Evolutionary conservation across 1,284 basidiomycete species (phyloP), one percentile per base, ranked within the genome.

Genomic region (Cerrena zonata): DNA sequence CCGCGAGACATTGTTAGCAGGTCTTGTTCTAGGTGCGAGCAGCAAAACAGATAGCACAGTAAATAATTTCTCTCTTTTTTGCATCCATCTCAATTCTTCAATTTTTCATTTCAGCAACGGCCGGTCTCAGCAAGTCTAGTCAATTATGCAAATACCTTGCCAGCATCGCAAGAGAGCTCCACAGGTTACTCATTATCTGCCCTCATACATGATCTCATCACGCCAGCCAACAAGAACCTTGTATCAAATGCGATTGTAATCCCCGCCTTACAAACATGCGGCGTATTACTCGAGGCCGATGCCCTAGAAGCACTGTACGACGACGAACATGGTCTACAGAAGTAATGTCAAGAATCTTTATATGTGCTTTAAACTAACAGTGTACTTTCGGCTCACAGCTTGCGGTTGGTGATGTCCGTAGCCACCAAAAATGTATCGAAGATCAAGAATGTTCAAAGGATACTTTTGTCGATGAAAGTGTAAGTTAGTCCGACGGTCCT

Each of bases 31-130:
- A 48, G 91, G 88, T 56, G 72, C 89, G 26, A 87, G 86, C 34
- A 87, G 89, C 63, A 86, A 82, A 65, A 90, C 89, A 3, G 83
- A 87, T 56, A 89, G 86, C 58, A 88, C 84, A 10, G 91, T 93
- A 62, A 68, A 85, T 69, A 30, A 34, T 44, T 52, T n/a, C n/a
- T n/a, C n/a, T n/a, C 21, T 23, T 21, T 34, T 3, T 42, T 13
- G 26, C 40, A 25, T 25, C n/a, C 23, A 23, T 26, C 24, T 27
- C 44, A 42, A 18, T 15, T 5, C n/a, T 21, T 41, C 21, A 49
- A 18, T 30, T 47, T 59, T 47, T n/a, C 4, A 49, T 41, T 52
- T 21, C 41, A 91, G 89, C 83, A 87, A 76, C 82, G 80, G 23
- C 80, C 83, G 30, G 80, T 82, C 36, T 74, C 83, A 2, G 69